Base-by-base conservation (phyloP, 805 yeast species). In the Starmerella vitae region DNA sequence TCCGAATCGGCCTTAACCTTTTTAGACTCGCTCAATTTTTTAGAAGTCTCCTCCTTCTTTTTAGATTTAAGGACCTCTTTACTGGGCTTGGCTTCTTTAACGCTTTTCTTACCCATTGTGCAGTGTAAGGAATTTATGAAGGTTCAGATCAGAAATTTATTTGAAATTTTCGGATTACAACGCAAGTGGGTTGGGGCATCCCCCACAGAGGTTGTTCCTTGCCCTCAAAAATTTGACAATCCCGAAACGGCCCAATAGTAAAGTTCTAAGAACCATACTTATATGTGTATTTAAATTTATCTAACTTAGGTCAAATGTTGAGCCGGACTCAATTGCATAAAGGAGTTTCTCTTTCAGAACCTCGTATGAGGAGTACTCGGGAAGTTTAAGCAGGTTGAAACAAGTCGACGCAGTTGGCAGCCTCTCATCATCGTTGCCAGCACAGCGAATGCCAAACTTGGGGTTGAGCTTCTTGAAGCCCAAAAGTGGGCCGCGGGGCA, bases 361-460 rank as follows among this genome's bases (percentile, higher is more conserved):
- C 30, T 64, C 57, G 51, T 75, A 78, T 48, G 78, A 63, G 47
- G 64, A 61, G 57, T 91, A 91, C 54, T 85, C 79, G 0, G 98
- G 98, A 20, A 91, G 58, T 52, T 79, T 85, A 44, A 91, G 63
- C 41, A 91, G 59, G 54, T 91, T 91, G 22, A 85, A 82, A 65
- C 98, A 91, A 0, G 98, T 91, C 0, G 95, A 75, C 0, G 97
- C 80, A 0, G 96, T 83, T 0, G 98, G 98, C 29, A 91, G 62
- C 22, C 93, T 62, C 1, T 27, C 14, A 2, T 64, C 65, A 2
- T 52, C 47, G 20, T 71, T 71, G 8, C 55, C 39, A 0, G 77
- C 68, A 47, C 75, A 75, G 28, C 82, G 58, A 34, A 91, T 78
- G 1, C 94, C 94, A 58, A 91, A 84, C 39, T 64, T 66, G 0